A percentile compares a stretch with the other conserved stretches of the same genome.
These are phyloP conservation scores for Eucalyptus marginata DNA, from an alignment of 345 rosid genomes.

Conservation along the genomic window DNA sequence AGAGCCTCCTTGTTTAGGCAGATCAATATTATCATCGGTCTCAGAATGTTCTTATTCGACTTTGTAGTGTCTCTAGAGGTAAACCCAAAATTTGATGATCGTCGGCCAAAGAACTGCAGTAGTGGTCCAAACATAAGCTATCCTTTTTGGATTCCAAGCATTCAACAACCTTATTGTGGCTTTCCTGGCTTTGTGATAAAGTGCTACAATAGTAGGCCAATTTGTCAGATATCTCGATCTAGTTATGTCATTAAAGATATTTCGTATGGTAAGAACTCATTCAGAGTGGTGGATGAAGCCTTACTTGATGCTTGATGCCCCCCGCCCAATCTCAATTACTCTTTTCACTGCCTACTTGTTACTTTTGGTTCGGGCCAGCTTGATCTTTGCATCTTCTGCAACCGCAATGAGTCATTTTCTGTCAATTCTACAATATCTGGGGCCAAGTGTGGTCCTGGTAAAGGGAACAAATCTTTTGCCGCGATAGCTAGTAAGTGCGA, in stretches of 20 bases:
- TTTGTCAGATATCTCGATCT: background rate
- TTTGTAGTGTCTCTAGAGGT: background rate
- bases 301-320: background rate
- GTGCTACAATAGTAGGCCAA: background rate
- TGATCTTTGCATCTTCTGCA: constrained; percentile 2
- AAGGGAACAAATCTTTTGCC: background rate
- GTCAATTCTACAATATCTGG: background rate
- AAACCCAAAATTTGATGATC: background rate
- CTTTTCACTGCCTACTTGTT: constrained; percentile 3
- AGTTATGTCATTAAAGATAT: constrained; percentile 2
- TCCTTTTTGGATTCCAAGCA: constrained; percentile 2
- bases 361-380: constrained; percentile 1
- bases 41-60: background rate
- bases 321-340: constrained; percentile 1
- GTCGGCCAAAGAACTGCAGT: constrained; percentile 8
- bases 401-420: background rate
- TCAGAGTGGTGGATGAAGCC: background rate
- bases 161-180: constrained; percentile 2
- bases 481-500: background rate
- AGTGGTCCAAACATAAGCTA: constrained; percentile 11
- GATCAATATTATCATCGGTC: background rate
- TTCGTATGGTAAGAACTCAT: background rate
- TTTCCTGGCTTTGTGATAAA: constrained; percentile 1
- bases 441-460: background rate
- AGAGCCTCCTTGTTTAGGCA: background rate